Conservation (phyloP, 2,329 filamentous ascomycete genomes). For the Colletotrichum cordylinicola region DNA sequence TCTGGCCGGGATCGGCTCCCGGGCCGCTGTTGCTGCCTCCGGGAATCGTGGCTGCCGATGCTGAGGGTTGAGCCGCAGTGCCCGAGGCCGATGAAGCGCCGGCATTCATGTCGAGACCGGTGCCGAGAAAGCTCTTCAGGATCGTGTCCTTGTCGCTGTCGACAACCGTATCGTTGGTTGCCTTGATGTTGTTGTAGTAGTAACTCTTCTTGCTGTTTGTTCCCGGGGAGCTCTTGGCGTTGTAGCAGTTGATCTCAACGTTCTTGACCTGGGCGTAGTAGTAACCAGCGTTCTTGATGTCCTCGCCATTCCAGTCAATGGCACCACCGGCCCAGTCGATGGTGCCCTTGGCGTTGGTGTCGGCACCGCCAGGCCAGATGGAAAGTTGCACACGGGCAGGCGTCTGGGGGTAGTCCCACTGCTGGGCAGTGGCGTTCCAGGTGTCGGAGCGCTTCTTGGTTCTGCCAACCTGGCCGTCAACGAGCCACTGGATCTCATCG, state of each 20-base stretch:
- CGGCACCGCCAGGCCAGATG: conserved; percentile 90
- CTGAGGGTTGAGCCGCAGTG: conserved; percentile 6
- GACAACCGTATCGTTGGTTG: conserved; percentile 78
- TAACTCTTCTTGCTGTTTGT: conserved; percentile 75
- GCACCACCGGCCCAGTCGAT: conserved; percentile 89
- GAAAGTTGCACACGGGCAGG: conserved; percentile 91
- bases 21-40: conserved; percentile 33
- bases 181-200: conserved; percentile 69
- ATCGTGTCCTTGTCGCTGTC: conserved; percentile 78
- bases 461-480: conserved; percentile 82
- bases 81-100: conserved; percentile 31
- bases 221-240: conserved; percentile 66
- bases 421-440: conserved; percentile 83
- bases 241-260: conserved; percentile 86
- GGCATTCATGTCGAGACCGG: conserved; percentile 74
- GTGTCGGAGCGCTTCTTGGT: conserved; percentile 78
- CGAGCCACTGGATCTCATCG: conserved; percentile 83
- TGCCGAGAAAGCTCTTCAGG: conserved; percentile 80
- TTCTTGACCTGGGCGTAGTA: conserved; percentile 84
- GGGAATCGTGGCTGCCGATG: conserved; percentile 29
- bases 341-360: conserved; percentile 81
- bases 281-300: conserved; percentile 85
- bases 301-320: conserved; percentile 83
- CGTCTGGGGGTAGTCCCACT: conserved; percentile 89
- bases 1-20: conserved; percentile 26